A percentile compares a stretch with the other conserved stretches of the same genome.
Evolutionary conservation across 1,284 basidiomycete species (phyloP).

Genomic region (Cutaneotrichosporon dermatis): DNA sequence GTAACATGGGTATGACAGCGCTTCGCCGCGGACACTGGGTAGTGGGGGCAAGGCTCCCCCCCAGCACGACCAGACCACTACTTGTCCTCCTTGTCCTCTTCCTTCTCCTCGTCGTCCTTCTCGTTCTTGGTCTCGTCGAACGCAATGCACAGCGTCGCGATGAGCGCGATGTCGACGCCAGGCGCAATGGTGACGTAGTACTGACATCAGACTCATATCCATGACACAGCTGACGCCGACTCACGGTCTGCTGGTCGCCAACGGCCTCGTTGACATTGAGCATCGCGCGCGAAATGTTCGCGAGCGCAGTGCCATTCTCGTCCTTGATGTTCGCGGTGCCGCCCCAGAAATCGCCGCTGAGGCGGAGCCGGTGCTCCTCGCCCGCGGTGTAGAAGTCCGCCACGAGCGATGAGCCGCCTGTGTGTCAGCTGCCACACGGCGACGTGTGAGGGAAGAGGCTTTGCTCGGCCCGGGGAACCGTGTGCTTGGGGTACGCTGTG

Average conservation of each 20-base stretch:
- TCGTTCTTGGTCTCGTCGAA: constrained; percentile 17
- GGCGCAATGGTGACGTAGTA: constrained; percentile 14
- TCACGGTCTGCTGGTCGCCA: constrained; percentile 15
- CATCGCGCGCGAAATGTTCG: constrained; percentile 10
- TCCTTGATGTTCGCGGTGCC: constrained; percentile 8
- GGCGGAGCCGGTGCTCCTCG: not conserved
- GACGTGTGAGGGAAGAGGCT: no score
- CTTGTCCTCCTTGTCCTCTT: not conserved
- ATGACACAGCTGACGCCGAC: not conserved
- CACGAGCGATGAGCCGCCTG: constrained; percentile 6
- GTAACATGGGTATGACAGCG: no score
- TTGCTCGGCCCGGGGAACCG: no score
- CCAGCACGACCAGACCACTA: not conserved
- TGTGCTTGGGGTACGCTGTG: not conserved
- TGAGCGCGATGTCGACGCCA: constrained; percentile 16
- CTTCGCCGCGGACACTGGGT: no score
- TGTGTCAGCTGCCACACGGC: not conserved
- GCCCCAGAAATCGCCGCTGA: constrained; percentile 14
- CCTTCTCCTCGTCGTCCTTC: not conserved
- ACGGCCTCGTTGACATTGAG: constrained; percentile 1
- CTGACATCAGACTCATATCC: not conserved
- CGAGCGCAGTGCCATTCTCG: constrained; percentile 6
- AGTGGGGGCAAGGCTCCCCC: no score
- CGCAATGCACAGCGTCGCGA: constrained; percentile 13
- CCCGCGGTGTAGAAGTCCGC: constrained; percentile 5